Evolutionary conservation across 1,139 yeast species (phyloP), one percentile per base, ranked within the genome.

Genomic region (Meyerozyma smithsonii): DNA sequence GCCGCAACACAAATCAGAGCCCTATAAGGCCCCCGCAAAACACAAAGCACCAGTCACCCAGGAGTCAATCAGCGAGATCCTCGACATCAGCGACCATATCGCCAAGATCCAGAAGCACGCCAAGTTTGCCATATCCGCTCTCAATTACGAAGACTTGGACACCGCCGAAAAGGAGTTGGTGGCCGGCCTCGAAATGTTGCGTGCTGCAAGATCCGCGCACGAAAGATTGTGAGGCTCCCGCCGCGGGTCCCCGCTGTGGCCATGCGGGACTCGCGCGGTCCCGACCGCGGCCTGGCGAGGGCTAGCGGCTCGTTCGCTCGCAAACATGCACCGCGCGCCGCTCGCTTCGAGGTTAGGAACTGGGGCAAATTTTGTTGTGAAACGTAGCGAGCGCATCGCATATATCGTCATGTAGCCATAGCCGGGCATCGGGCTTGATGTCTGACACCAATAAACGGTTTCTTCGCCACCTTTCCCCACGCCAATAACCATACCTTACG

Each of bases 91-190:
- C 15, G 88, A 84, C 43, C 67, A 73, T 28, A 79, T 84, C 17
- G 49, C 76, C n/a, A 67, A 72, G 48, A 85, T 89, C 0, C 97
- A 90, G 56, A 88, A 85, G 55, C 85, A 80, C 49, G 92, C 97
- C 38, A 86, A 84, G 59, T 92, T 82, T 59, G 97, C 97, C 3
- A 83, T 90, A 8, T 86, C 96, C 37, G 98, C 98, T 0, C 72
- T 92, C 50, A 90, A 89, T 57, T 92, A 89, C 58, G 97, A 92
- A 48, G 98, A 92, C 53, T 66, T 80, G 35, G 69, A 61, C 4
- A 92, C 97, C 0, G 97, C 97, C 0, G 78, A 84, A 37, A 64
- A 63, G n/a, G 95, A 92, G 59, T 68, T 92, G 33, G 62, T 66
- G 32, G 57, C 68, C 20, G 96, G 96, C 0, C 63, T 90, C 40